Conservation (phyloP, 495 filamentous ascomycete genomes). For the Annulohypoxylon moriforme region DNA sequence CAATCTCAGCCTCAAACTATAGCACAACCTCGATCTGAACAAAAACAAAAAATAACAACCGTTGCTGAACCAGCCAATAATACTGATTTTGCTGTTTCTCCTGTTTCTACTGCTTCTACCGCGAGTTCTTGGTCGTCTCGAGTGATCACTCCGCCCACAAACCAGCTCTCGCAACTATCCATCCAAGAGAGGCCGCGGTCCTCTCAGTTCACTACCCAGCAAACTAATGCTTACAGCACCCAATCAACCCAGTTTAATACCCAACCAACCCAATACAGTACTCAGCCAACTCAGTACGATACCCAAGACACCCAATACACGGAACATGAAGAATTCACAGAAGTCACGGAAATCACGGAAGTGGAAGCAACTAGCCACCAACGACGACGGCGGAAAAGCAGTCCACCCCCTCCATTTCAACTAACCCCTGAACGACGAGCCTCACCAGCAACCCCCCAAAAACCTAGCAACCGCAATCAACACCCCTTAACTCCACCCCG, state of each 20-base stretch:
- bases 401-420: neutral
- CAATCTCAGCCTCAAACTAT: constrained; percentile 29
- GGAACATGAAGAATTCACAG: neutral
- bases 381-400: constrained; percentile 15
- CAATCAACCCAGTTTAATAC: constrained; percentile 10
- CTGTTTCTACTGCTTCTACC: constrained; percentile 16
- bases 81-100: constrained; percentile 26
- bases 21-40: constrained; percentile 19
- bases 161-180: constrained; percentile 31
- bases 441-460: neutral
- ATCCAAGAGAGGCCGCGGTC: constrained; percentile 36
- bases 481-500: neutral
- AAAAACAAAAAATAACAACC: constrained; percentile 20
- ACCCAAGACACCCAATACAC: constrained; percentile 15
- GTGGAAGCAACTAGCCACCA: constrained; percentile 26
- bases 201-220: constrained; percentile 20
- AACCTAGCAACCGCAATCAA: neutral
- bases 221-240: constrained; percentile 4
- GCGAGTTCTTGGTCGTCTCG: constrained; percentile 24
- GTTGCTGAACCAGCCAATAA: constrained; percentile 28
- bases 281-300: constrained; percentile 14
- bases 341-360: neutral
- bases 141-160: constrained; percentile 29
- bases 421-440: neutral
- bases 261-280: constrained; percentile 7